Evolutionary conservation across 2,329 filamentous ascomycete genomes (phyloP).

Genomic region (Penicillium griseofulvum): DNA sequence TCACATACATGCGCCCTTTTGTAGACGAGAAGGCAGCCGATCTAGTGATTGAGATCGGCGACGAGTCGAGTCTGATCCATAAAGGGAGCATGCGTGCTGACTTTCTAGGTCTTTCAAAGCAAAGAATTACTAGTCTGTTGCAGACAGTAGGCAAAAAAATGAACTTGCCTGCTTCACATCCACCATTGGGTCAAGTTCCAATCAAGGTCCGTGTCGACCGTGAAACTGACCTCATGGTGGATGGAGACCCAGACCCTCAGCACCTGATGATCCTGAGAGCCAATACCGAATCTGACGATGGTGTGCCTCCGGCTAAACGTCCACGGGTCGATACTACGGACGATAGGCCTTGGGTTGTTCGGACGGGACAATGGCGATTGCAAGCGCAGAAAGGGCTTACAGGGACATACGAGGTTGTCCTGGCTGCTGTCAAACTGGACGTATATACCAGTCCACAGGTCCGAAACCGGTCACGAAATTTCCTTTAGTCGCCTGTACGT

Average conservation of each 20-base stretch:
- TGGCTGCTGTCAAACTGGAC: slow-evolving; percentile 75
- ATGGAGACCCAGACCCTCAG: slow-evolving; percentile 33
- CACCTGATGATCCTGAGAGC: slow-evolving; percentile 32
- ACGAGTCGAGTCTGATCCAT: slow-evolving; percentile 62
- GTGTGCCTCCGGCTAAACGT: slow-evolving; percentile 33
- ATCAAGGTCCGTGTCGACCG: slow-evolving; percentile 64
- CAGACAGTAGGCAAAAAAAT: slow-evolving; percentile 80
- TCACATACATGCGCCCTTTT: slow-evolving; percentile 80
- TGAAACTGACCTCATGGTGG: slow-evolving; percentile 43
- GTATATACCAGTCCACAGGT: slow-evolving; percentile 64
- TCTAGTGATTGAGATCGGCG: slow-evolving; percentile 76
- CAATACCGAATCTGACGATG: slow-evolving; percentile 28
- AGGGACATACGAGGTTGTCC: slow-evolving; percentile 63
- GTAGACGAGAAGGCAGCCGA: slow-evolving; percentile 73
- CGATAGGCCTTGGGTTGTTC: slow-evolving; percentile 58
- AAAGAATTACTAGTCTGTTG: slow-evolving; percentile 69
- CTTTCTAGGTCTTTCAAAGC: slow-evolving; percentile 70
- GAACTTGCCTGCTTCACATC: slow-evolving; percentile 59
- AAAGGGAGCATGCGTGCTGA: slow-evolving; percentile 58
- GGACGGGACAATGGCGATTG: slow-evolving; percentile 69
- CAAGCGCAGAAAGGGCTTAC: slow-evolving; percentile 56
- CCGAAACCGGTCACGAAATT: slow-evolving; percentile 64
- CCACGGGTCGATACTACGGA: slow-evolving; percentile 46
- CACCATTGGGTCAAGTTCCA: slow-evolving; percentile 62
- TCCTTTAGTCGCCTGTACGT: slow-evolving; percentile 49